phyloP scores from a whole-genome alignment of 2,329 filamentous ascomycete species.

The Ascocoryne sarcoides region DNA sequence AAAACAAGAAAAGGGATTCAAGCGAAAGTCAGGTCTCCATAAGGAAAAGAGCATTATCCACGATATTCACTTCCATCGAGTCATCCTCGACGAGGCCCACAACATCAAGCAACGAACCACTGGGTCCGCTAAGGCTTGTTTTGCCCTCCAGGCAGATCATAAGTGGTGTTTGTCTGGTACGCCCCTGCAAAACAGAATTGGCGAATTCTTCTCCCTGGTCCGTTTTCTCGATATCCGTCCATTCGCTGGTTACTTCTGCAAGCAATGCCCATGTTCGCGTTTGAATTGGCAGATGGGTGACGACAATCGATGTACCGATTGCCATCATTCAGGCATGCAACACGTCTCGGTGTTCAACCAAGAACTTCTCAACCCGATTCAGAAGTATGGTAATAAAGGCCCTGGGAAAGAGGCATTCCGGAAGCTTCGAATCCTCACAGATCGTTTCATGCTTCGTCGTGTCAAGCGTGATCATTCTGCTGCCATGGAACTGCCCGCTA shows the following conservation, averaged over 20 bases:
- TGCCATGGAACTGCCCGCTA: constrained; percentile 92
- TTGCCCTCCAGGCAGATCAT: constrained; percentile 77
- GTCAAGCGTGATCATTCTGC: constrained; percentile 90
- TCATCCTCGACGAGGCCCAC: constrained; percentile 92
- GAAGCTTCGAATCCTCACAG: constrained; percentile 82
- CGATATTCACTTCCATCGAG: constrained; percentile 75
- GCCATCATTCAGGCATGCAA: constrained; percentile 46
- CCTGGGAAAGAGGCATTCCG: constrained; percentile 62
- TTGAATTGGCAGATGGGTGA: constrained; percentile 77
- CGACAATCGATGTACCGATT: constrained; percentile 61
- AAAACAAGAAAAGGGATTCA: constrained; percentile 87
- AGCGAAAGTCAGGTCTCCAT: constrained; percentile 67
- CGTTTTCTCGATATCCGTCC: constrained; percentile 84
- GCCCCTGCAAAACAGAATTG: constrained; percentile 92
- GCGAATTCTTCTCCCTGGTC: constrained; percentile 91
- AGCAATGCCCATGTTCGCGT: constrained; percentile 69
- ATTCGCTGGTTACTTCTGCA: constrained; percentile 92
- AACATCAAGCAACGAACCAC: constrained; percentile 87
- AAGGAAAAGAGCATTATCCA: constrained; percentile 79
- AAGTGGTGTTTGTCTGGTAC: constrained; percentile 96
- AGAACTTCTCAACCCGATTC: constrained; percentile 80
- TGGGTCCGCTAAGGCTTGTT: constrained; percentile 90
- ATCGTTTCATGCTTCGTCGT: constrained; percentile 90
- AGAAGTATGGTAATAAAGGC: constrained; percentile 50
- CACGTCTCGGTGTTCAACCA: constrained; percentile 84